These are phyloP conservation scores for Hydnomerulius pinastri DNA, from an alignment of 768 basidiomycete species.

Conservation along the genomic window DNA sequence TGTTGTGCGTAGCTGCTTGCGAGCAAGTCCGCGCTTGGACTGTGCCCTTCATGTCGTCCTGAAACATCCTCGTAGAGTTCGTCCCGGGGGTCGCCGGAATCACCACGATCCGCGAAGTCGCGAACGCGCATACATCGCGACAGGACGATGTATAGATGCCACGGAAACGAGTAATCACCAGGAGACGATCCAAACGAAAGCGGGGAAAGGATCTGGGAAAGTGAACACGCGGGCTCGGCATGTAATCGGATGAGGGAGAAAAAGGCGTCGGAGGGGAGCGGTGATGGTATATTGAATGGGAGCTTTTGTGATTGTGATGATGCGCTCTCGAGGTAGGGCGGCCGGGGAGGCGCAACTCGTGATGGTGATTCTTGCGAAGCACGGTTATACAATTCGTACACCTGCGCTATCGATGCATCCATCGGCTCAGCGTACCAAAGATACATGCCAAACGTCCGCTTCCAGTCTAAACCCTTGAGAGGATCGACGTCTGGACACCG, in stretches of 20 bases:
- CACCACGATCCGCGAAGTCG: conserved; percentile 84
- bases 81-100: conserved; percentile 38
- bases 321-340: conserved; percentile 53
- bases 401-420: conserved; percentile 68
- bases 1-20: conserved; percentile 86
- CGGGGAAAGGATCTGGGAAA: conserved; percentile 69
- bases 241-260: conserved; percentile 81
- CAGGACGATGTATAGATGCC: conserved; percentile 91
- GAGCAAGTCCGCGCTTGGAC: conserved; percentile 79
- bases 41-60: conserved; percentile 68
- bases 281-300: conserved; percentile 45
- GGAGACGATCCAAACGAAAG: conserved; percentile 75
- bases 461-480: conserved; percentile 86
- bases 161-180: conserved; percentile 80
- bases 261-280: conserved; percentile 66
- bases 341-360: conserved; percentile 53
- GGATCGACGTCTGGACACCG: conserved; percentile 62
- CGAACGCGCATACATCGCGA: conserved; percentile 80
- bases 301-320: conserved; percentile 21
- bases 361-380: conserved; percentile 38
- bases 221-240: conserved; percentile 69
- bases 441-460: conserved; percentile 85
- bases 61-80: conserved; percentile 44
- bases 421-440: conserved; percentile 85
- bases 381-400: conserved; percentile 62